Evolutionary conservation across 768 basidiomycete genomes (phyloP), one percentile per base, ranked within the genome.

Genomic region (Tylopilus subfusipes): DNA sequence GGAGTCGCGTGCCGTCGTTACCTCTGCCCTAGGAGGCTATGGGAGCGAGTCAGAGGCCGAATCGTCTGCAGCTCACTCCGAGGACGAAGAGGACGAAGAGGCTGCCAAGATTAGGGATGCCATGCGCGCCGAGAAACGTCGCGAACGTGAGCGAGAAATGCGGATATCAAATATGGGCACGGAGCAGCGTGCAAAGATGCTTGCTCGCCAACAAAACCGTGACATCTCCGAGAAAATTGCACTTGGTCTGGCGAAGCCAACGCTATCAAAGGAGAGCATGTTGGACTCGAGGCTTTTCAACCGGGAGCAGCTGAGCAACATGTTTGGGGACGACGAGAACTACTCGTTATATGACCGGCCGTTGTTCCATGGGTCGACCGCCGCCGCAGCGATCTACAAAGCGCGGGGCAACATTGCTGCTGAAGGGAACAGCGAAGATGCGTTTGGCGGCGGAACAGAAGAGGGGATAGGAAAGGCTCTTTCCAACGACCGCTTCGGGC

Each of bases 201-300:
- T 98, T 55, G 94, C 96, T 21, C 85, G 90, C 51, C 93, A 98
- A 62, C 94, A 97, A 74, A 96, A 98, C 69, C 92, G 97, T 65
- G 97, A 98, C 71, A 98, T 99, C 44, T 99, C 97, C 2, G 97
- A 99, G 75, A 98, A 99, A 79, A 86, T 99, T 49, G 97, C 97
- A 5, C 84, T 99, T 30, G 97, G 97, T 36, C 83, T 99, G 45
- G 97, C 97, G 30, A 99, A 98, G 71, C 97, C 97, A 7, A 94
- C 95, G 1, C 66, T 90, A 56, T 93, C 93, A 34, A 99, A 99
- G 71, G 97, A 99, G 73, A 88, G 90, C 5, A 94, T 98, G 90
- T 76, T 98, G 68, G 97, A 99, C 70, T 95, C 93, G 25, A 87
- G 97, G 48, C 74, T 99, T 53, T 99, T 98, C 83, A 98, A 99